Evolutionary conservation across 2,329 filamentous ascomycete species (phyloP), one percentile per base, ranked within the genome.

Genomic region (Rhinocladiella similis): DNA sequence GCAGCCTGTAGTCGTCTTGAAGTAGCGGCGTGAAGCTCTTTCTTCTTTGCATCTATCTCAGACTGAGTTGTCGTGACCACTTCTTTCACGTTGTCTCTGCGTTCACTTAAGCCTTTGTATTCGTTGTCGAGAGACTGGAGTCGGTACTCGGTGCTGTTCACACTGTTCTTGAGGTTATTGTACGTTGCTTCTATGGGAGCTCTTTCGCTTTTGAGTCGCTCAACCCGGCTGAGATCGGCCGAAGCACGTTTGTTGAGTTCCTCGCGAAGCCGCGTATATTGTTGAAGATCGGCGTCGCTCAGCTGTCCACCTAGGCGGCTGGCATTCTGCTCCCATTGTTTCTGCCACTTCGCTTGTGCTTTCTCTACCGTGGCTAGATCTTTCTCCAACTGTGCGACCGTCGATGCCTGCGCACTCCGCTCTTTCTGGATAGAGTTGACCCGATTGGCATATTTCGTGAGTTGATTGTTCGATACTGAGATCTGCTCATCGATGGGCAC

Each of bases 401-500:
- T 81, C 54, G 81, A 78, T 6, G 81, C 77, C 68, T 96, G 89
- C 16, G 83, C 79, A 45, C 92, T 87, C 16, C 87, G 85, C 68
- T 97, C 90, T 69, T 89, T 91, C 47, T 79, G 79, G 35, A 96
- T 85, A 20, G 85, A 83, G 2, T 83, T 80, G 47, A 91, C 86
- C 56, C 89, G 85, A 38, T 80, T 81, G 57, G 86, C 82, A 55
- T 89, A 83, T 59, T 81, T 84, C 49, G 86, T 83, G 36, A 91
- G 80, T 60, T 92, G 88, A 60, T 83, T 82, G 13, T 80, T 85
- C 5, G 88, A 89, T 60, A 96, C 87, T 48, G 86, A 82, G 38
- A 99, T 88, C 75, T 97, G 97, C 72, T 97, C 91, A 50, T 96
- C 87, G 57, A 97, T 85, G 0, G 94, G 94, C 6, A 97, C 85